Conservation (phyloP, 2,329 filamentous ascomycete genomes). For the Neonectria punicea region DNA sequence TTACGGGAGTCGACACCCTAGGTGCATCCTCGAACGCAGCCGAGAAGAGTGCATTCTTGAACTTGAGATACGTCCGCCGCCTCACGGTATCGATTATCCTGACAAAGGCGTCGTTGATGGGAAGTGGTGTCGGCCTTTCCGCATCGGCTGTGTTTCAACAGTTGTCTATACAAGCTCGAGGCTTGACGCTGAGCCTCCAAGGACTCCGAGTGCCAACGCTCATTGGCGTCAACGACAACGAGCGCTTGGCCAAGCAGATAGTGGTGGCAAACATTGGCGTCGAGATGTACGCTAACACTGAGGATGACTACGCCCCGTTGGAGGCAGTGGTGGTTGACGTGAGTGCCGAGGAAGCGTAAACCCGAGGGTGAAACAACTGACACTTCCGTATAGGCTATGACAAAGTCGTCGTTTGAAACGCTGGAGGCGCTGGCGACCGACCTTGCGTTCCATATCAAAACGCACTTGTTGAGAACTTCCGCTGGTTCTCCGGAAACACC, state of each 20-base stretch:
- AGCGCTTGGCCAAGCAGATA: slow-evolving; percentile 73
- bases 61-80: slow-evolving; percentile 51
- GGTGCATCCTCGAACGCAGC: slow-evolving; percentile 15
- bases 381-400: slow-evolving; percentile 56
- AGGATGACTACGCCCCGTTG: slow-evolving; percentile 64
- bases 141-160: slow-evolving; percentile 55
- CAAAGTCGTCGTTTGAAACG: slow-evolving; percentile 68
- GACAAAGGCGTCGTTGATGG: slow-evolving; percentile 76
- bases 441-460: slow-evolving; percentile 58
- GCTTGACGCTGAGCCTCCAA: slow-evolving; percentile 59
- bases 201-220: slow-evolving; percentile 72
- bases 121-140: slow-evolving; percentile 66
- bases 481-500: neutral
- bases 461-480: slow-evolving; percentile 48
- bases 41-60: slow-evolving; percentile 44
- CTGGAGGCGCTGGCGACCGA: slow-evolving; percentile 69
- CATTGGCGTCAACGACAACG: slow-evolving; percentile 78
- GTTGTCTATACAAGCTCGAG: slow-evolving; percentile 41
- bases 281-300: slow-evolving; percentile 58
- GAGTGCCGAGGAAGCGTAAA: slow-evolving; percentile 38
- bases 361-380: slow-evolving; percentile 5
- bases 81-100: slow-evolving; percentile 66
- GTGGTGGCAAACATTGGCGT: slow-evolving; percentile 72
- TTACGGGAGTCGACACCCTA: slow-evolving; percentile 40
- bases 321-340: slow-evolving; percentile 73